These are phyloP conservation scores for Orbilia ellipsospora DNA, from an alignment of 2,329 filamentous ascomycete species.

Conservation along the genomic window DNA sequence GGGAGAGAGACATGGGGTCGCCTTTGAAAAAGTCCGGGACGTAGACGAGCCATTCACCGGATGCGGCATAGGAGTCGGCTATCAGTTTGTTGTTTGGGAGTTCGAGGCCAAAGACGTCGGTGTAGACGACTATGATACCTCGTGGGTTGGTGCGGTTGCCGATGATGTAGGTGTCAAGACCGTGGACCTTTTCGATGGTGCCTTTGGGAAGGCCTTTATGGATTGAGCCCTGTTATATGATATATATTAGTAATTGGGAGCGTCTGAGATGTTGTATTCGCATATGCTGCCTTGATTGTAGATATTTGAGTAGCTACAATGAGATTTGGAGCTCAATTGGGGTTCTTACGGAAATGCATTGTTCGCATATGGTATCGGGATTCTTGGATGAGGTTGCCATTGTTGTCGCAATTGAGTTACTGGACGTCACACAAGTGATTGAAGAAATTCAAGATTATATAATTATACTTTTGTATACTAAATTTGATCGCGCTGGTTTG, in stretches of 20 bases:
- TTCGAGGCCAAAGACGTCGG: constrained; percentile 60
- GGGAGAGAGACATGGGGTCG: constrained; percentile 60
- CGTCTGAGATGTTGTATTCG: neutral
- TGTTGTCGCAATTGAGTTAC: neutral
- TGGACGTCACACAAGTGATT: too few species aligned
- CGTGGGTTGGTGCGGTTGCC: constrained; percentile 60
- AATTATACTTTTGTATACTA: too few species aligned
- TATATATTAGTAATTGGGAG: constrained; percentile 17
- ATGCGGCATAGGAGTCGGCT: constrained; percentile 60
- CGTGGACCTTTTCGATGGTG: constrained; percentile 62
- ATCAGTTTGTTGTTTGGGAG: constrained; percentile 61
- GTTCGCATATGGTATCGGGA: constrained; percentile 8
- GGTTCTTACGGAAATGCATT: constrained; percentile 20
- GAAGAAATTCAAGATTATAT: too few species aligned
- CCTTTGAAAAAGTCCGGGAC: constrained; percentile 61
- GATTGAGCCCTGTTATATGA: constrained; percentile 61
- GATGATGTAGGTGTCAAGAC: constrained; percentile 63
- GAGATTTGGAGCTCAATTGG: too few species aligned
- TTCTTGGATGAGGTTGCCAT: neutral
- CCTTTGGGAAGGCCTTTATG: constrained; percentile 62
- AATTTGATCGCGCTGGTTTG: too few species aligned
- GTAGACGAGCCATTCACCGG: constrained; percentile 60
- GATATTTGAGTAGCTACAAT: too few species aligned
- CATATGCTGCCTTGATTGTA: too few species aligned
- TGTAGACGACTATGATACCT: constrained; percentile 60